These are phyloP conservation scores for Chloris gayana DNA, from an alignment of 176 grass and related monocot genomes.

Conservation along the genomic window DNA sequence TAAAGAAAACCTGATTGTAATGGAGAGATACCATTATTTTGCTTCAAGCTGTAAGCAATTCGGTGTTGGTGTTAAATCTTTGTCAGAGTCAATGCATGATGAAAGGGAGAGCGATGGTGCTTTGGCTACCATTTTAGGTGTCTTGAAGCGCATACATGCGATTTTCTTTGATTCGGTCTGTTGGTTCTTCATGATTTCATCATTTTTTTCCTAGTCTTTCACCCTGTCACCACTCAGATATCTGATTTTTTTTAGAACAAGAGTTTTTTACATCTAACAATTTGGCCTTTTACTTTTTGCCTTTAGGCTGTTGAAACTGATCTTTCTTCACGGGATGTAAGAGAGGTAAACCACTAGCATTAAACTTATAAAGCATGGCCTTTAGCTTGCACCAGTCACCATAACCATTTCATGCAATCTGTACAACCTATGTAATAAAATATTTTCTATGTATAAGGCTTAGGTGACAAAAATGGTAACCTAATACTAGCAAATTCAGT, in stretches of 20 bases:
- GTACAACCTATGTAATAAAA: background rate
- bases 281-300: background rate
- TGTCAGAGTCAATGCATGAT: slow-evolving; percentile 76
- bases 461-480: background rate
- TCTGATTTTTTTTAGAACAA: background rate
- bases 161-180: slow-evolving; percentile 89
- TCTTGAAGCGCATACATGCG: slow-evolving; percentile 65
- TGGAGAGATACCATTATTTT: slow-evolving; percentile 98
- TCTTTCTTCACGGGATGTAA: slow-evolving; percentile 63
- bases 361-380: no score
- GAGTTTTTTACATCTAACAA: background rate
- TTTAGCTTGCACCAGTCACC: no score
- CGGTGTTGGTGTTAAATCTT: slow-evolving; percentile 53
- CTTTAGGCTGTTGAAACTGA: slow-evolving; percentile 56
- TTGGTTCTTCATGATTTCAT: slow-evolving; percentile 23
- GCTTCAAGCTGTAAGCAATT: slow-evolving; percentile 70
- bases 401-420: background rate
- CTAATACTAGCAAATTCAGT: background rate
- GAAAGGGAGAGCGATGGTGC: slow-evolving; percentile 84
- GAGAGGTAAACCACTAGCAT: slow-evolving; percentile 52
- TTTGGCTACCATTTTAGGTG: slow-evolving; percentile 74
- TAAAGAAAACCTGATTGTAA: slow-evolving; percentile 86
- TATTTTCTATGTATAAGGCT: no score
- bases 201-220: background rate
- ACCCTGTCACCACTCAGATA: no score